Evolutionary conservation across 2,329 filamentous ascomycete genomes (phyloP).

Genomic region (Rachicladosporium sp.): DNA sequence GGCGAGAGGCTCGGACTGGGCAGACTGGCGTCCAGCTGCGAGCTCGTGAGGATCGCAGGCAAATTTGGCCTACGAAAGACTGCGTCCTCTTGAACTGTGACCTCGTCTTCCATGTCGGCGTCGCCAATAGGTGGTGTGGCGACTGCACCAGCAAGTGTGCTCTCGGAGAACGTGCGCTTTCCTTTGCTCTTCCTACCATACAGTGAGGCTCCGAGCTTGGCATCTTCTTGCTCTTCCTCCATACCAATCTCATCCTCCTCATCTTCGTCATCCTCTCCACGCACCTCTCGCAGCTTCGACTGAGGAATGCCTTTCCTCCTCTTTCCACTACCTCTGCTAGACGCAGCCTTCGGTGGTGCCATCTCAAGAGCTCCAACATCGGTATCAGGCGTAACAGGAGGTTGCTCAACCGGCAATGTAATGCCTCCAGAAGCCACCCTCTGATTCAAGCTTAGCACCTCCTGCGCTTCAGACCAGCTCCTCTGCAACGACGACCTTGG

Average conservation of each 20-base stretch:
- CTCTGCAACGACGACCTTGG: constrained; percentile 27
- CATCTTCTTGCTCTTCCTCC: constrained; percentile 17
- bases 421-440: constrained; percentile 11
- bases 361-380: constrained; percentile 12
- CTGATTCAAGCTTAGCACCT: constrained; percentile 18
- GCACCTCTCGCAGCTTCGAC: constrained; percentile 17
- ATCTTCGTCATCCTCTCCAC: constrained; percentile 10
- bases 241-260: constrained; percentile 16
- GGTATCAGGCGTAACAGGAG: constrained; percentile 23
- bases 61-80: constrained; percentile 19
- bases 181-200: constrained; percentile 12
- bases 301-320: constrained; percentile 14
- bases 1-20: constrained; percentile 92
- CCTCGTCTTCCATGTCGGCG: constrained; percentile 50
- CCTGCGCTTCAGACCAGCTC: constrained; percentile 16
- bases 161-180: constrained; percentile 9
- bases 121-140: constrained; percentile 68
- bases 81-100: constrained; percentile 14
- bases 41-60: constrained; percentile 53
- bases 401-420: constrained; percentile 8
- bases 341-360: constrained; percentile 8
- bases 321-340: constrained; percentile 8
- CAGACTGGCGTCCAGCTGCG: constrained; percentile 77
- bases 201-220: constrained; percentile 15
- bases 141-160: constrained; percentile 22